Evolutionary conservation across 148 eudicot genomes (phyloP), one percentile per base, ranked within the genome.

Genomic region (Linanthus parryae): DNA sequence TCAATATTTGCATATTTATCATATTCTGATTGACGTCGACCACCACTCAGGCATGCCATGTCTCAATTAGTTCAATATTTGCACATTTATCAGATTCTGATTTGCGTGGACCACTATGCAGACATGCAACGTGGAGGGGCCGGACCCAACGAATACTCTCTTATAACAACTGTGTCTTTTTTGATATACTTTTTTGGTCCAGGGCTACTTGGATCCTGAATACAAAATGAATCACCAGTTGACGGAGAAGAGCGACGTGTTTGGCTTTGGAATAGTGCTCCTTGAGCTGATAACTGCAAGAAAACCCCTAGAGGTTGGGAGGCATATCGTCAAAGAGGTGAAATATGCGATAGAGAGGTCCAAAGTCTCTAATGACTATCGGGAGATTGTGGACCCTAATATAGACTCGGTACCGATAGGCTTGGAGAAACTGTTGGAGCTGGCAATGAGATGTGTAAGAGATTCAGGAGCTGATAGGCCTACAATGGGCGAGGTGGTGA

Each of bases 141-240:
- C n/a, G 16, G 15, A 3, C 2, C 15, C 15, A 2, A 8, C 1
- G 12, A 1, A 12, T 36, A 3, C 1, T 36, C 15, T 11, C 3
- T 12, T 15, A 21, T 18, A 38, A 24, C 19, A 23, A 48, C 16
- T 17, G 5, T 8, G 27, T 12, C 4, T 9, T 28, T 17, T 1
- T 17, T 35, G 18, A 19, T 51, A 17, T 52, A 11, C 14, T 19
- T 35, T 24, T 31, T 6, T 33, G 2, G 22, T 35, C 20, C 2
- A 52, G 56, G 56, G 56, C 2, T 52, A 22, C 56, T 13, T 52
- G 56, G 56, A 52, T 35, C 55, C 26, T 50, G 55, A 50, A 15
- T 50, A 50, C 14, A 30, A 50, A 38, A 50, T 30, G 55, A 50
- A 38, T 22, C 54, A 19, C 30, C 54, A 50, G 40, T 50, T 50